Percentiles rank a stretch among this genome's conserved stretches.
Conservation (phyloP, 129 eudicot species). For the Centrapalus pauciflorus region DNA sequence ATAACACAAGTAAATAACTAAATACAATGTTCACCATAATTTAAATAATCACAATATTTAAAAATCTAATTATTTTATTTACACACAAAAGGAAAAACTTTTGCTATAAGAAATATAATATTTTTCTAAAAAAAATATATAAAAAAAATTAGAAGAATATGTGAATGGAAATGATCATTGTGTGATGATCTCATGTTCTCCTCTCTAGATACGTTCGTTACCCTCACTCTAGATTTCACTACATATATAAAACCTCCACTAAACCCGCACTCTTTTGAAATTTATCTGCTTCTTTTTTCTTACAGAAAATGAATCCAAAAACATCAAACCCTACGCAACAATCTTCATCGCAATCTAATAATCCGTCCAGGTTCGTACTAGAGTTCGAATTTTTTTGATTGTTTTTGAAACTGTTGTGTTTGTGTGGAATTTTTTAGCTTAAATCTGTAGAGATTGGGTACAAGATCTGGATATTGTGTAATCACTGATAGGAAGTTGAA, state of each 20-base stretch:
- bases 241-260: constrained; percentile 22
- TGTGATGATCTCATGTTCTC: constrained; percentile 4
- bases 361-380: constrained; percentile 16
- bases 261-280: constrained; percentile 1
- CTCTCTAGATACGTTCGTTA: constrained; percentile 1
- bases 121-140: neutral
- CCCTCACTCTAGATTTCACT: constrained; percentile 11
- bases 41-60: no score
- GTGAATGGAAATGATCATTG: neutral
- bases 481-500: neutral
- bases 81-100: no score
- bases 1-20: no score
- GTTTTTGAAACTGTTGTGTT: neutral
- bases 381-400: neutral
- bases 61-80: no score
- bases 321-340: constrained; percentile 20
- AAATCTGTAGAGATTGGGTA: constrained; percentile 1
- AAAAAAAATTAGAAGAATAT: neutral
- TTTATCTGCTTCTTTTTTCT: neutral
- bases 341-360: neutral
- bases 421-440: constrained; percentile 7
- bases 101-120: neutral
- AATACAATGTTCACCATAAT: no score
- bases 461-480: constrained; percentile 17
- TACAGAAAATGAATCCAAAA: constrained; percentile 3